These are phyloP conservation scores for Sanghuangporus baumii DNA, from an alignment of 1,284 basidiomycete genomes.

Conservation along the genomic window DNA sequence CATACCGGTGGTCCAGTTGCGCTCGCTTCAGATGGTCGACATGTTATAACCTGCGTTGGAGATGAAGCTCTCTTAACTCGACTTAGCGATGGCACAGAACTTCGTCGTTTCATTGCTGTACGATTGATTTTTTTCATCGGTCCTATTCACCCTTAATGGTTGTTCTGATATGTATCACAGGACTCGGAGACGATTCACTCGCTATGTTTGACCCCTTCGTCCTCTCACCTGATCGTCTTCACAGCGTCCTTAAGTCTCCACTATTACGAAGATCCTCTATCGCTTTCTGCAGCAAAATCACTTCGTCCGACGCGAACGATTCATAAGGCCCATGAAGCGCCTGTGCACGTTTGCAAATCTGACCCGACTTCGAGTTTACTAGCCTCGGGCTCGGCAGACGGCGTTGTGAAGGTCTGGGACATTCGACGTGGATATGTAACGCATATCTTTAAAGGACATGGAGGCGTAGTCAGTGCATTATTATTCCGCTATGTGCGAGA, in stretches of 20 bases:
- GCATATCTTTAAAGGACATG: slow-evolving; percentile 94
- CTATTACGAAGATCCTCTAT: slow-evolving; percentile 55
- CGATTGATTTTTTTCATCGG: slow-evolving; percentile 26
- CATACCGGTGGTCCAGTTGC: slow-evolving; percentile 87
- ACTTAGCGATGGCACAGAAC: slow-evolving; percentile 63
- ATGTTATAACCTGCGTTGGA: slow-evolving; percentile 81
- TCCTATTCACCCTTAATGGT: slow-evolving; percentile 10
- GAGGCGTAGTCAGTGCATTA: slow-evolving; percentile 90
- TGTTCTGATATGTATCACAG: slow-evolving; percentile 30
- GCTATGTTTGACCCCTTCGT: slow-evolving; percentile 62
- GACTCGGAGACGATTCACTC: slow-evolving; percentile 60
- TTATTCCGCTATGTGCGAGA: slow-evolving; percentile 72
- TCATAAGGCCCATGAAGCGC: slow-evolving; percentile 84
- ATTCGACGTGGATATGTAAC: slow-evolving; percentile 85
- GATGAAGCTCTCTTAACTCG: slow-evolving; percentile 86
- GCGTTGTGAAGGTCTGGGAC: slow-evolving; percentile 97
- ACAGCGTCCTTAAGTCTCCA: slow-evolving; percentile 65
- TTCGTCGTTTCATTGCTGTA: slow-evolving; percentile 81
- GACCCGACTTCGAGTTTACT: slow-evolving; percentile 89
- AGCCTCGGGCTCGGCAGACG: slow-evolving; percentile 94
- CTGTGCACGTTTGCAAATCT: slow-evolving; percentile 81
- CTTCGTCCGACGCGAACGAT: slow-evolving; percentile 68
- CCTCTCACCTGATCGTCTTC: slow-evolving; percentile 58
- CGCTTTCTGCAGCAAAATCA: slow-evolving; percentile 39
- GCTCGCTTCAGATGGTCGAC: slow-evolving; percentile 72